Evolutionary conservation across 805 yeast species (phyloP).

Genomic region (Metahyphopichia silvanorum): DNA sequence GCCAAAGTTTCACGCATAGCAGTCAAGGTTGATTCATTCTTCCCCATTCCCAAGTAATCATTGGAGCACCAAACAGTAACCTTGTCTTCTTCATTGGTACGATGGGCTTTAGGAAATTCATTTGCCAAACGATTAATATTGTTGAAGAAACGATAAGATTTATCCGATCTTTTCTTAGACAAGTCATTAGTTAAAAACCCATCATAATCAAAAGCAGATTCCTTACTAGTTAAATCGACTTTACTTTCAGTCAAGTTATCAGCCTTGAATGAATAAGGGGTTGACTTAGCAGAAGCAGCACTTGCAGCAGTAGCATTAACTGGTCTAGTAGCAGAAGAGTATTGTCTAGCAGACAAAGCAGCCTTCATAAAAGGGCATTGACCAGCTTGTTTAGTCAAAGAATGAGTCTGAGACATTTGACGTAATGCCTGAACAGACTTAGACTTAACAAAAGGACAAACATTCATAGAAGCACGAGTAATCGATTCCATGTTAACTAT

Average conservation of each 20-base stretch:
- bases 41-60: constrained; percentile 95
- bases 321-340: constrained; percentile 47
- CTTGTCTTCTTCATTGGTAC: constrained; percentile 67
- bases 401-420: constrained; percentile 44
- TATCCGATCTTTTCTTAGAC: constrained; percentile 73
- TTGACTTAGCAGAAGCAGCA: constrained; percentile 23
- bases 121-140: constrained; percentile 93
- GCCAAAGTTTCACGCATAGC: constrained; percentile 79
- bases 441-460: constrained; percentile 80
- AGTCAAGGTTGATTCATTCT: constrained; percentile 65
- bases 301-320: constrained; percentile 44
- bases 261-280: constrained; percentile 30
- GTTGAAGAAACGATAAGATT: constrained; percentile 93
- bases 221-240: constrained; percentile 41
- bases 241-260: constrained; percentile 20
- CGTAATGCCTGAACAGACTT: constrained; percentile 60
- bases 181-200: constrained; percentile 68
- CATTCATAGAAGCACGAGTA: constrained; percentile 69
- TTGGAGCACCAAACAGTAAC: constrained; percentile 99
- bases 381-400: constrained; percentile 56
- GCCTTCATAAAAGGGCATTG: constrained; percentile 91
- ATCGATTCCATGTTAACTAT: constrained; percentile 63
- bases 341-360: constrained; percentile 54
- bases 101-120: constrained; percentile 92
- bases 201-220: constrained; percentile 63